A percentile compares a stretch with the other conserved stretches of the same genome.
These are phyloP conservation scores for Micractinium sp. DNA, from an alignment of 139 green algal genomes.

Conservation along the genomic window DNA sequence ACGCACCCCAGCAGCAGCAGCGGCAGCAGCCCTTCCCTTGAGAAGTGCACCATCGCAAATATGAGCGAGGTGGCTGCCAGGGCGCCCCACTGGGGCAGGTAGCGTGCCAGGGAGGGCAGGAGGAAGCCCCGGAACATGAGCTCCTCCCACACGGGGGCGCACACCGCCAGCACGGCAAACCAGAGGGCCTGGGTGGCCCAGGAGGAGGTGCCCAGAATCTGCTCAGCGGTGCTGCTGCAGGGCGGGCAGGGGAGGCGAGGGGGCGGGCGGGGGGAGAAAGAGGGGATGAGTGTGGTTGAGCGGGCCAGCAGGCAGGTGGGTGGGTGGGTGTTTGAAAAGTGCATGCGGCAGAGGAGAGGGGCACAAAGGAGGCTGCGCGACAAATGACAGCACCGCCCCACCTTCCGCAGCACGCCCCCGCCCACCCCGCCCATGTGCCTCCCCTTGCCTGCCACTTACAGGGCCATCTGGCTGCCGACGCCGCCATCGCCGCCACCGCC, in stretches of 20 bases:
- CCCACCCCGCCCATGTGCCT: too few species aligned
- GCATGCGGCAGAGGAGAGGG: too few species aligned
- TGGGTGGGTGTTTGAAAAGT: neutral
- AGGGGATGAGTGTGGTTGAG: neutral
- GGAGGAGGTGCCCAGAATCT: conserved; percentile 54
- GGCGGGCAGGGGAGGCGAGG: neutral
- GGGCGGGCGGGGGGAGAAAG: neutral
- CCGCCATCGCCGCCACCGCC: too few species aligned
- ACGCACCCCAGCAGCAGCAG: conserved; percentile 89
- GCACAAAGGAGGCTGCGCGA: too few species aligned
- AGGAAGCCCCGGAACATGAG: conserved; percentile 96
- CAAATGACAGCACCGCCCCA: too few species aligned
- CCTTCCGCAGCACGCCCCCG: too few species aligned
- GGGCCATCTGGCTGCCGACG: too few species aligned
- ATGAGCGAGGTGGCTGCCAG: conserved; percentile 64
- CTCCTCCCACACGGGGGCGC: conserved; percentile 94
- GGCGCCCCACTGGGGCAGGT: conserved; percentile 64
- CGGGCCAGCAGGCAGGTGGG: neutral
- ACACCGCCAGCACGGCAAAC: conserved; percentile 79
- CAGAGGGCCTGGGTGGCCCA: conserved; percentile 74
- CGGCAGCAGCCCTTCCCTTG: conserved; percentile 81
- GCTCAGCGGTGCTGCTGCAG: conserved; percentile 49
- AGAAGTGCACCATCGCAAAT: conserved; percentile 93
- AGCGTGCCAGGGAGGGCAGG: conserved; percentile 79
- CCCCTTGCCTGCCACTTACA: too few species aligned